Evolutionary conservation across 2,329 filamentous ascomycete species (phyloP).

Genomic region (Colletotrichum acutatum): DNA sequence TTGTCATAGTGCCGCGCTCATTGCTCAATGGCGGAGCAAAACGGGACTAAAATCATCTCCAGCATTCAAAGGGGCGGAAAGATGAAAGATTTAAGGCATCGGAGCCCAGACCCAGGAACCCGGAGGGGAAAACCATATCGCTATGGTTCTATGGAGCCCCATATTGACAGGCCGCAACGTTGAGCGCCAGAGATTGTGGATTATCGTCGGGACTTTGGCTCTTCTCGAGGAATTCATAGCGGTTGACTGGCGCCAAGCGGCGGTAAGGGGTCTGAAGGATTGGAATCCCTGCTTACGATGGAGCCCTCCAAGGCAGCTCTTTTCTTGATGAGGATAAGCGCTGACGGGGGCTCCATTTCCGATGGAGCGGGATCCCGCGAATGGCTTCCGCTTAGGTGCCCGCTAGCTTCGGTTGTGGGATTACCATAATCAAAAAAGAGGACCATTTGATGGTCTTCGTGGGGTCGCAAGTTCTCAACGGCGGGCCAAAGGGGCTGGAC

Average conservation of each 20-base stretch:
- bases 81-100: not conserved
- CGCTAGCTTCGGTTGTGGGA: not conserved
- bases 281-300: not conserved
- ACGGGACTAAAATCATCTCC: not conserved
- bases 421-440: not conserved
- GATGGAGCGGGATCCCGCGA: conserved; percentile 13
- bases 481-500: not conserved
- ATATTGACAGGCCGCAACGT: conserved; percentile 5
- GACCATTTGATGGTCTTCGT: not conserved
- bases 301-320: not conserved
- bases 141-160: not conserved
- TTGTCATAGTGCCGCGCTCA: conserved; percentile 25
- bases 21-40: not conserved
- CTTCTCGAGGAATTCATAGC: not conserved
- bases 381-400: conserved; percentile 6
- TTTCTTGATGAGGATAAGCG: conserved; percentile 25
- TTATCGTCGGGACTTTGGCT: not conserved
- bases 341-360: conserved; percentile 8
- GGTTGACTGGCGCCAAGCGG: conserved; percentile 14
- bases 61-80: not conserved
- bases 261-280: conserved; percentile 11
- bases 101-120: not conserved
- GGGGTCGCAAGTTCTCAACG: not conserved
- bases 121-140: not conserved
- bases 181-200: not conserved